These are phyloP conservation scores for Trametes cubensis DNA, from an alignment of 768 basidiomycete genomes.

Conservation along the genomic window DNA sequence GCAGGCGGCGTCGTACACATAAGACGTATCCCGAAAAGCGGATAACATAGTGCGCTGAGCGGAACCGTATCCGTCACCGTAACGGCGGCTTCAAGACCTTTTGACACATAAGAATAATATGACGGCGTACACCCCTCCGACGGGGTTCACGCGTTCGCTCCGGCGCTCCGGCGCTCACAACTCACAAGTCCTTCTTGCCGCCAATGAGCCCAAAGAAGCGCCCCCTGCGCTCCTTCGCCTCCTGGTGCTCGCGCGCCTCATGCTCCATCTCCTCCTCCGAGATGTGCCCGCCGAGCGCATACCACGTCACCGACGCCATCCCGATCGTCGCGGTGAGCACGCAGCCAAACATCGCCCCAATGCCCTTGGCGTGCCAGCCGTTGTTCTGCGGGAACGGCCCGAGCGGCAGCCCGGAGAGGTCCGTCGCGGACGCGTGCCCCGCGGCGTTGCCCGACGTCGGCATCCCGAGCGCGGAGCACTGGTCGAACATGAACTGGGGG, in stretches of 20 bases:
- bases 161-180: too few species aligned
- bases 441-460: constrained; percentile 85
- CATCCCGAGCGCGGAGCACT: constrained; percentile 66
- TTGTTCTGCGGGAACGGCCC: constrained; percentile 76
- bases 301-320: constrained; percentile 85
- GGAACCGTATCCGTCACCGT: too few species aligned
- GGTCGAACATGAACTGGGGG: constrained; percentile 65
- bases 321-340: constrained; percentile 84
- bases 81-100: too few species aligned
- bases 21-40: too few species aligned
- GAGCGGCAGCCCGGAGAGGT: constrained; percentile 63
- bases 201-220: constrained; percentile 44
- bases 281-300: constrained; percentile 71
- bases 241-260: constrained; percentile 60
- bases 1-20: too few species aligned
- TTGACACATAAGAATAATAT: too few species aligned
- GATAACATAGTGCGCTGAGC: too few species aligned
- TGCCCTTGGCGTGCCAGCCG: constrained; percentile 75
- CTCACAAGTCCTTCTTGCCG: constrained; percentile 16
- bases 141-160: too few species aligned
- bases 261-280: constrained; percentile 82
- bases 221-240: constrained; percentile 56
- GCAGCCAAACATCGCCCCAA: constrained; percentile 75
- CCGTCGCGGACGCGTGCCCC: constrained; percentile 68
- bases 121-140: too few species aligned